Evolutionary conservation across 345 rosid genomes (phyloP).

Genomic region (Eucalyptus microcorys): DNA sequence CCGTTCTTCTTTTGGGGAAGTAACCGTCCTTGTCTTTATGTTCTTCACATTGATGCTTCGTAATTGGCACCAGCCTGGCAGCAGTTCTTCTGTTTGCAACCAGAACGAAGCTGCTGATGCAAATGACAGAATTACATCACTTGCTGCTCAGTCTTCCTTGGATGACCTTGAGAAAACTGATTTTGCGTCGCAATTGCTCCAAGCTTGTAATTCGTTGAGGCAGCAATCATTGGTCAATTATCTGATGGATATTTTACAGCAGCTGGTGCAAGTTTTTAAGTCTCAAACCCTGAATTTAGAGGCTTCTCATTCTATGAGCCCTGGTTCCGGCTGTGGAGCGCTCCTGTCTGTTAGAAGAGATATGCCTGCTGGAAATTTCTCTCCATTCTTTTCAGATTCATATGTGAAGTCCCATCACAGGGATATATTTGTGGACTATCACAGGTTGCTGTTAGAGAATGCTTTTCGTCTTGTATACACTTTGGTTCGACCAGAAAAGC

Average conservation of each 20-base stretch:
- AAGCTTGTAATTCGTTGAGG: conserved; percentile 75
- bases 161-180: conserved; percentile 78
- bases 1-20: conserved; percentile 82
- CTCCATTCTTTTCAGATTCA: conserved; percentile 98
- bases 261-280: conserved; percentile 80
- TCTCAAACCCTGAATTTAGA: conserved; percentile 53
- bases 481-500: conserved; percentile 96
- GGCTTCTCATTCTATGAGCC: conserved; percentile 38
- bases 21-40: conserved; percentile 89
- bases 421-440: conserved; percentile 88
- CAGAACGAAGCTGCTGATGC: conserved; percentile 37
- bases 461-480: conserved; percentile 83
- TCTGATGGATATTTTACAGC: conserved; percentile 92
- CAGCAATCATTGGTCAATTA: conserved; percentile 82
- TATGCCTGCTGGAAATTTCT: conserved; percentile 85
- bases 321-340: conserved; percentile 95
- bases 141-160: conserved; percentile 40
- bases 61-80: conserved; percentile 98
- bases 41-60: conserved; percentile 99
- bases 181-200: conserved; percentile 70
- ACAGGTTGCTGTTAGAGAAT: conserved; percentile 84
- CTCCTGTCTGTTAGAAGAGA: conserved; percentile 82
- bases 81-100: conserved; percentile 39
- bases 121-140: conserved; percentile 49
- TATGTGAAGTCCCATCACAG: conserved; percentile 85